phyloP scores from a whole-genome alignment of 2,329 filamentous ascomycete species.

The Pseudogymnoascus sp. region DNA sequence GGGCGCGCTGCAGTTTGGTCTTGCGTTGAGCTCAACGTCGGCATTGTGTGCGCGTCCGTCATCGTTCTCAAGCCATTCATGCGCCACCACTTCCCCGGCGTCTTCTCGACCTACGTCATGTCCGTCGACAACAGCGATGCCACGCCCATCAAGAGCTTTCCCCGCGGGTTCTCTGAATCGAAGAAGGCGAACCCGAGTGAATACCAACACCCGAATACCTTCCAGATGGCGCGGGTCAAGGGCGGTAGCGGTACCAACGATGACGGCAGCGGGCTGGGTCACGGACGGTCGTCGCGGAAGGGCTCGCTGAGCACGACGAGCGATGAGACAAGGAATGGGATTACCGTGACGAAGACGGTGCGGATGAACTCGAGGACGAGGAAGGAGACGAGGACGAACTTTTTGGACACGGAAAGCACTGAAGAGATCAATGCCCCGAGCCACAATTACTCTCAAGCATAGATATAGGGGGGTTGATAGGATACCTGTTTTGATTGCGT shows the following conservation, averaged over 20 bases:
- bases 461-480: neutral
- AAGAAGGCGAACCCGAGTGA: slow-evolving; percentile 1
- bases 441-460: neutral
- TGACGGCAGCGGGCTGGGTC: neutral
- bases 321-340: neutral
- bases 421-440: neutral
- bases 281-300: neutral
- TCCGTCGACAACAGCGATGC: neutral
- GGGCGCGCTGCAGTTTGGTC: neutral
- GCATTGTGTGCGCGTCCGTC: slow-evolving; percentile 4
- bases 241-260: neutral
- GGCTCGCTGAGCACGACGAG: neutral
- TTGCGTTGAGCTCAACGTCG: slow-evolving; percentile 7
- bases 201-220: neutral
- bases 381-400: neutral
- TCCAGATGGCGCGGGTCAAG: slow-evolving; percentile 4
- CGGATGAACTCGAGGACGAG: slow-evolving; percentile 1
- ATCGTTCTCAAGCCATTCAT: slow-evolving; percentile 4
- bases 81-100: slow-evolving; percentile 5
- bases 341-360: neutral
- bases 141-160: neutral
- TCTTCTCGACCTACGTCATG: slow-evolving; percentile 2
- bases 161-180: neutral
- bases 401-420: neutral
- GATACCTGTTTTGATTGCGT: neutral